Base-by-base conservation (phyloP, 495 filamentous ascomycete genomes). In the Penicillium fimorum region DNA sequence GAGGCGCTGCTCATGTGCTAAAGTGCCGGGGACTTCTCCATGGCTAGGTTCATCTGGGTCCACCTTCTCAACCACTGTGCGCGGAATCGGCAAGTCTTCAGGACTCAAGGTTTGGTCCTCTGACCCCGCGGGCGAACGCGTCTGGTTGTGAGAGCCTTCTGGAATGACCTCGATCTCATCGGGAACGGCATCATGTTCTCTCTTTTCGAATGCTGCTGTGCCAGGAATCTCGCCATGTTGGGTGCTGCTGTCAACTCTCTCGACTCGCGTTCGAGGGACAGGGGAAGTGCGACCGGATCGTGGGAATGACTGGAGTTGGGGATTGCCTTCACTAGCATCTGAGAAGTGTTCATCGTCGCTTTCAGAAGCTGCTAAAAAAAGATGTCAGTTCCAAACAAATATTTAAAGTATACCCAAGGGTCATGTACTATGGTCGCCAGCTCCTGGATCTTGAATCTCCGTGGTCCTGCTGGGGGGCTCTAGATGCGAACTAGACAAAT, bases 291-390 rank as follows among this genome's bases (percentile, higher is more conserved):
- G 68, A 57, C 70, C 67, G 59, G 74, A 71, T 42, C 63, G 65
- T 50, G 66, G 62, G 53, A 57, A 65, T 52, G 72, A 73, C 55
- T 62, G 58, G 42, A 65, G 58, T 47, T 61, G 66, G 50, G 72
- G 76, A 57, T 70, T 66, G 59, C 84, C 88, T 70, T 93, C 89
- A 54, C 84, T 87, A 57, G 92, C 92, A 78, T 96, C 92, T 47
- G 91, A 91, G 70, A 92, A 96, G 72, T 96, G 89, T 48, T 96
- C 92, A 27, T 95, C 82, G 53, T 80, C 90, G 43, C 85, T 88
- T 54, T 87, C 87, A 18, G 88, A 88, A 46, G 76, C 80, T 69
- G 53, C 15, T 53, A 45, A 27, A 27, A 27, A 27, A 5, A 17
- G 30, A 51, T 13, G 40, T 50, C 18, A 40, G 40, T 42, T 18